phyloP scores from a whole-genome alignment of 2,329 filamentous ascomycete species.

The Neopestalotiopsis sp. region DNA sequence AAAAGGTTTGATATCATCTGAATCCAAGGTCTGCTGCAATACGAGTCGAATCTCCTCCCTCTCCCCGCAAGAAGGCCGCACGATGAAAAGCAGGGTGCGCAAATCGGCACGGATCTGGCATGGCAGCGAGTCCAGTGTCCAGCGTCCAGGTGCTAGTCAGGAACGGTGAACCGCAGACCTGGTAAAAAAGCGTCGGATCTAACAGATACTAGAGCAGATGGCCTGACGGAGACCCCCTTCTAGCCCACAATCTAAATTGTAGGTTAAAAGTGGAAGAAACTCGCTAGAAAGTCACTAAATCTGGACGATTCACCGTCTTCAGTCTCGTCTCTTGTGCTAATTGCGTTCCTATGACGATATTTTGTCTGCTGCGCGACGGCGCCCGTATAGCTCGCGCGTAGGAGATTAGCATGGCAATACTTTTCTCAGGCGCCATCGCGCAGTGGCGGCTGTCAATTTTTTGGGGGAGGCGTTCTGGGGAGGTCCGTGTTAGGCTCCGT shows the following conservation, averaged over 20 bases:
- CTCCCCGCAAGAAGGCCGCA: too few relatives aligned
- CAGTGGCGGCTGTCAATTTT: neutral
- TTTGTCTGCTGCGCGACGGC: neutral
- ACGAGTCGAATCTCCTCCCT: too few relatives aligned
- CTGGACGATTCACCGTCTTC: neutral
- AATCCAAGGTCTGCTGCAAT: too few relatives aligned
- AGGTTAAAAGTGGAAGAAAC: neutral
- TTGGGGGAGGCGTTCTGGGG: neutral
- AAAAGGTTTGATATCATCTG: too few relatives aligned
- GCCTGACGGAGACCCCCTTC: neutral
- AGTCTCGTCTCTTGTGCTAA: neutral
- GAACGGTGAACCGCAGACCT: constrained; percentile 14
- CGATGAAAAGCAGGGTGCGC: too few relatives aligned
- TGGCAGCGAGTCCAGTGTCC: neutral
- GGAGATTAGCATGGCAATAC: neutral
- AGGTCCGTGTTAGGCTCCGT: neutral
- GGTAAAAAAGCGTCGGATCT: neutral
- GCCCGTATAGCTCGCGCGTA: neutral
- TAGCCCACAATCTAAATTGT: neutral
- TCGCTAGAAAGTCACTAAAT: neutral
- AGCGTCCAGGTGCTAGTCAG: neutral
- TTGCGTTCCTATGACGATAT: neutral
- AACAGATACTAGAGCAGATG: neutral
- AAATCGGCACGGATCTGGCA: neutral
- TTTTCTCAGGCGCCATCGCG: too few relatives aligned